Evolutionary conservation across 176 grass and related monocot genomes (phyloP).

Genomic region (Musa acuminata): DNA sequence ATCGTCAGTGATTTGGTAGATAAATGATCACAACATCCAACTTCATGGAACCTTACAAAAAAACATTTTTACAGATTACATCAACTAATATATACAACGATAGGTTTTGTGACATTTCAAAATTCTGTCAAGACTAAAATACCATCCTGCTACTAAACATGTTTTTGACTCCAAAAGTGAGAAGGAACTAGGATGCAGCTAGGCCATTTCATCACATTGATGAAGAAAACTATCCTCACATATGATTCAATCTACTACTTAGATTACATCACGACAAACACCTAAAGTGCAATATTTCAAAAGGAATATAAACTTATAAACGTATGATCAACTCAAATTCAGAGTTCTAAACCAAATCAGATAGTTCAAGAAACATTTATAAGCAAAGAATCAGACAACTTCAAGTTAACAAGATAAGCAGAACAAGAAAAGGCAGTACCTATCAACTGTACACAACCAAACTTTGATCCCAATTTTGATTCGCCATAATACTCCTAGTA

Average conservation of each 20-base stretch:
- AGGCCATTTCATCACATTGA: not conserved
- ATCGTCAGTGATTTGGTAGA: no score
- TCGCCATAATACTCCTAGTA: not conserved
- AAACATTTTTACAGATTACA: not conserved
- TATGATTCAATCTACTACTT: not conserved
- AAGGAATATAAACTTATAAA: not conserved
- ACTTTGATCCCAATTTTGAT: not conserved
- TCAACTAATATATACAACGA: not conserved
- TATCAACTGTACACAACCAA: not conserved
- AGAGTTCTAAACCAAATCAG: not conserved
- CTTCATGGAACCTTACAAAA: not conserved
- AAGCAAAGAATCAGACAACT: not conserved
- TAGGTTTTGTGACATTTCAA: not conserved
- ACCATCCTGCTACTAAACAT: not conserved
- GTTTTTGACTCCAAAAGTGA: not conserved
- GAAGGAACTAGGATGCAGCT: not conserved
- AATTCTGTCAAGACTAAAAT: not conserved
- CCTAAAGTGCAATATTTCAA: not conserved
- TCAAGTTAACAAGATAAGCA: not conserved
- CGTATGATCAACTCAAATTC: not conserved
- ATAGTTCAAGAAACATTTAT: not conserved
- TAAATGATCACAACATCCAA: not conserved
- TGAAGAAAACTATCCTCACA: not conserved
- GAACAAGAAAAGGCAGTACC: not conserved
- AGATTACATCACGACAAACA: not conserved